These are phyloP conservation scores for Gaultheria prostrata DNA, from an alignment of 148 eudicot species.

Conservation along the genomic window DNA sequence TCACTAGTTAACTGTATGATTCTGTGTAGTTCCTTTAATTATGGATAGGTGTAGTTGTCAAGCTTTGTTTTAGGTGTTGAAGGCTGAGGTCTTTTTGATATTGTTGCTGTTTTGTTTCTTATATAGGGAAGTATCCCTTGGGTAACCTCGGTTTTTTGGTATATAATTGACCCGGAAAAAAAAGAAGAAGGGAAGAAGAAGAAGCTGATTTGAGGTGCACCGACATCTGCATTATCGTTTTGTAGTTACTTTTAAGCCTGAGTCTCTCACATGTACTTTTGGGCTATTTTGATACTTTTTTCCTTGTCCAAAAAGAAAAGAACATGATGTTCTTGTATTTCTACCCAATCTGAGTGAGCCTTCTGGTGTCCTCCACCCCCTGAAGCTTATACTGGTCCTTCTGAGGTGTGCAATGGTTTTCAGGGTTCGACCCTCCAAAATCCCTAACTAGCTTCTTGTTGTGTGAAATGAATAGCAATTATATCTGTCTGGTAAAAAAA, in stretches of 20 bases:
- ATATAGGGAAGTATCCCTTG: too few species aligned
- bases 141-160: too few species aligned
- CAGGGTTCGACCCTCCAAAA: background rate
- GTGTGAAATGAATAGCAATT: background rate
- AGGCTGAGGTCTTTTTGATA: too few species aligned
- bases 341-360: background rate
- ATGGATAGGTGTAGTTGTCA: too few species aligned
- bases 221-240: background rate
- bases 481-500: background rate
- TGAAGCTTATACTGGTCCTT: background rate
- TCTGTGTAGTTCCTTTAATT: too few species aligned
- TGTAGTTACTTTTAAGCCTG: background rate
- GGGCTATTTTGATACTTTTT: background rate
- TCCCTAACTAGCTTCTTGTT: background rate
- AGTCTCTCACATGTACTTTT: background rate
- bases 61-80: too few species aligned
- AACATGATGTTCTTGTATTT: background rate
- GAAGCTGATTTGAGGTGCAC: background rate
- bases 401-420: background rate
- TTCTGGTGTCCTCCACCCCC: background rate
- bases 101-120: too few species aligned
- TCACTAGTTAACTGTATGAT: too few species aligned
- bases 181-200: too few species aligned
- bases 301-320: background rate
- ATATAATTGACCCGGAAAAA: too few species aligned